Percentiles rank a stretch among this genome's conserved stretches.
Conservation (phyloP, 2,329 filamentous ascomycete species). For the Hypoxylon sp. region DNA sequence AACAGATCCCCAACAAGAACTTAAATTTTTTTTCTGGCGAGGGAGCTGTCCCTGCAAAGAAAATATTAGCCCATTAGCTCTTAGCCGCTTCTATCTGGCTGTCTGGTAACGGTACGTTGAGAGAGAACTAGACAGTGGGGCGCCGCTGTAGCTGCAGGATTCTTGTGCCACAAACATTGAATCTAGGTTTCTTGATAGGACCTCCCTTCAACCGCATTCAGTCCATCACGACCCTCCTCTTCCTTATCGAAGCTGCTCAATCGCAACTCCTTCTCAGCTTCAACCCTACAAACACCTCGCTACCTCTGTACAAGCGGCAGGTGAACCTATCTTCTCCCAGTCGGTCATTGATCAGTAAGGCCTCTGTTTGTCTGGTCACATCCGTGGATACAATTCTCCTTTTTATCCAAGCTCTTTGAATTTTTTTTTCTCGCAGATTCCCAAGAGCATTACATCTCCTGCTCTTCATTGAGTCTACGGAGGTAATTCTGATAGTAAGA, state of each 20-base stretch:
- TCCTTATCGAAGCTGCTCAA: conserved; percentile 29
- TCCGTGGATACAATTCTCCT: conserved; percentile 17
- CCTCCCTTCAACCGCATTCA: conserved; percentile 5
- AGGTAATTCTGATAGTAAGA: conserved; percentile 47
- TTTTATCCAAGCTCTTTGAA: conserved; percentile 13
- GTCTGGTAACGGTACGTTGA: conserved; percentile 34
- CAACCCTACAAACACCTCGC: conserved; percentile 24
- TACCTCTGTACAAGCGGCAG: conserved; percentile 30
- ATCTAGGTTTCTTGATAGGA: conserved; percentile 20
- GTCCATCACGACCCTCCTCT: conserved; percentile 17
- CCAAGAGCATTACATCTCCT: conserved; percentile 48
- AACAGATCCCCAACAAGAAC: conserved; percentile 57
- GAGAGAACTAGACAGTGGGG: conserved; percentile 16
- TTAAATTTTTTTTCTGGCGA: conserved; percentile 51
- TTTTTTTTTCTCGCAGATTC: conserved; percentile 19
- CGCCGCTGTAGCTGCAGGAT: conserved; percentile 25
- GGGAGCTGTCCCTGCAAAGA: conserved; percentile 33
- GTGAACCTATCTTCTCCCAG: conserved; percentile 22
- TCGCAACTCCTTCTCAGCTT: conserved; percentile 24
- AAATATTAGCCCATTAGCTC: conserved; percentile 20
- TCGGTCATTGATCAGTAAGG: conserved; percentile 18
- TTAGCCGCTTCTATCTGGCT: conserved; percentile 11
- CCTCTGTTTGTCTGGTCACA: conserved; percentile 23
- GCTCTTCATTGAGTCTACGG: conserved; percentile 58
- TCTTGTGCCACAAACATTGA: conserved; percentile 24